Conservation (phyloP, 192 early-diverging fungal species). For the Phycomyces nitens region DNA sequence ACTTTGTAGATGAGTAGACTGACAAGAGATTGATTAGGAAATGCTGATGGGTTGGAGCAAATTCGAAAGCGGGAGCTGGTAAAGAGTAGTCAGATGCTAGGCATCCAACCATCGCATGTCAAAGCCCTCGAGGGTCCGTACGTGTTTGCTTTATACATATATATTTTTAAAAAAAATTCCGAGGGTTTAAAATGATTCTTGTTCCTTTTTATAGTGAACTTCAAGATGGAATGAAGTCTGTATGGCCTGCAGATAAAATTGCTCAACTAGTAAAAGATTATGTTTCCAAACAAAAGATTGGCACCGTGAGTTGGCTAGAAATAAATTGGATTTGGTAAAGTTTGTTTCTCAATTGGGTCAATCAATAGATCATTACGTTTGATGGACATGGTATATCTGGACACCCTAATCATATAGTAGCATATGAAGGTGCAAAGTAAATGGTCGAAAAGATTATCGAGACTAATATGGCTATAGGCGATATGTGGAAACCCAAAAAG, state of each 20-base stretch:
- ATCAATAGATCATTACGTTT: slow-evolving; percentile 79
- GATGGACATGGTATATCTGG: slow-evolving; percentile 86
- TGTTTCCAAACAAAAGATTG: slow-evolving; percentile 58
- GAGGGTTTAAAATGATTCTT: background rate
- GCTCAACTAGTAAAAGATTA: slow-evolving; percentile 56
- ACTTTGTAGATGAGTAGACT: background rate
- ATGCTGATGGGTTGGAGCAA: slow-evolving; percentile 63
- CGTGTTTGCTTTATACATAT: slow-evolving; percentile 21
- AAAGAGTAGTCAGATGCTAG: slow-evolving; percentile 55
- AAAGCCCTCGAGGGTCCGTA: slow-evolving; percentile 58
- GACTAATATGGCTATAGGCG: slow-evolving; percentile 32
- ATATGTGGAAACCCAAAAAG: slow-evolving; percentile 39
- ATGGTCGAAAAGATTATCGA: slow-evolving; percentile 1
- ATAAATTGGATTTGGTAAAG: too few relatives aligned
- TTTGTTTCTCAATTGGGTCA: background rate
- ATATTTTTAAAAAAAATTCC: too few relatives aligned
- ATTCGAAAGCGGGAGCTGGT: slow-evolving; percentile 60
- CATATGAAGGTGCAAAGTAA: slow-evolving; percentile 68
- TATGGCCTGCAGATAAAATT: slow-evolving; percentile 62
- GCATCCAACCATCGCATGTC: slow-evolving; percentile 47
- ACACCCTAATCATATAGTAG: slow-evolving; percentile 84
- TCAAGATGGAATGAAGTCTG: slow-evolving; percentile 63
- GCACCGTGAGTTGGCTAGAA: slow-evolving; percentile 56
- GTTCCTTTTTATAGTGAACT: slow-evolving; percentile 43
- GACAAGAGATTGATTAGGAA: slow-evolving; percentile 48